phyloP scores from a whole-genome alignment of 768 basidiomycete species.

The Coprinopsis cinerea region DNA sequence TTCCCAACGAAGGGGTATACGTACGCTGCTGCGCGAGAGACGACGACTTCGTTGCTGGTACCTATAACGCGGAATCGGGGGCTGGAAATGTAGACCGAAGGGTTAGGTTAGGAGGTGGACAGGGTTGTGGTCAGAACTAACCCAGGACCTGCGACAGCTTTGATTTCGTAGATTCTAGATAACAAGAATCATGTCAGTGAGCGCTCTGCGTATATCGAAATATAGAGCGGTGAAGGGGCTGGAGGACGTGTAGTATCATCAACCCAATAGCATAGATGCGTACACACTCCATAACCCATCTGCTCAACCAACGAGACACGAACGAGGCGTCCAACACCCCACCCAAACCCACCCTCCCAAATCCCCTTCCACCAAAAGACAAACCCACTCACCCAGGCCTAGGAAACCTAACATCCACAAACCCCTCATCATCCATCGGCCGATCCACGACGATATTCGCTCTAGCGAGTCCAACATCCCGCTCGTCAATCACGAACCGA shows the following conservation, averaged over 20 bases:
- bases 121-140: too few relatives aligned
- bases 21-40: not conserved
- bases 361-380: not conserved
- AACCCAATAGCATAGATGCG: too few relatives aligned
- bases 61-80: not conserved
- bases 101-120: too few relatives aligned
- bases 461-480: slow-evolving; percentile 2
- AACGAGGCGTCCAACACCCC: too few relatives aligned
- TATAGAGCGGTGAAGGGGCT: too few relatives aligned
- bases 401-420: slow-evolving; percentile 2
- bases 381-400: slow-evolving; percentile 1
- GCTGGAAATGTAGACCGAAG: too few relatives aligned
- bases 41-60: slow-evolving; percentile 1
- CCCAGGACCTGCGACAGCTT: slow-evolving; percentile 1
- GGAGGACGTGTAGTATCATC: too few relatives aligned
- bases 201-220: too few relatives aligned
- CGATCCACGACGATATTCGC: slow-evolving; percentile 2
- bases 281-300: too few relatives aligned
- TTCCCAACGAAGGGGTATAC: not conserved
- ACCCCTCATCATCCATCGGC: not conserved
- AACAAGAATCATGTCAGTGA: not conserved
- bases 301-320: too few relatives aligned
- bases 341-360: too few relatives aligned
- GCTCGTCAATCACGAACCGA: slow-evolving; percentile 2
- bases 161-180: slow-evolving; percentile 1